phyloP scores from a whole-genome alignment of 495 filamentous ascomycete genomes.

The Niebla homalea region DNA sequence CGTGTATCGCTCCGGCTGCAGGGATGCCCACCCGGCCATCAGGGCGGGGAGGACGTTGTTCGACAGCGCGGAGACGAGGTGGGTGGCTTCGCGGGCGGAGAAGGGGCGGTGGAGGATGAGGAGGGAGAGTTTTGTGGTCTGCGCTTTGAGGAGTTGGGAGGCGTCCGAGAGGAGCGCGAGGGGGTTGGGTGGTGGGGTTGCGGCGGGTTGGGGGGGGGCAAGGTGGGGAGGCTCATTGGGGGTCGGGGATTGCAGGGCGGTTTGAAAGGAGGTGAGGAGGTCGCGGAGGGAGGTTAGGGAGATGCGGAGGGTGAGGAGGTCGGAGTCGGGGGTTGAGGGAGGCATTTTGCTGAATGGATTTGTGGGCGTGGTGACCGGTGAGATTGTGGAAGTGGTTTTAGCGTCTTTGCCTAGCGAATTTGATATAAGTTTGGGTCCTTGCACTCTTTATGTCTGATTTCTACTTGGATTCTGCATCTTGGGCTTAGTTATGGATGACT shows the following conservation, averaged over 20 bases:
- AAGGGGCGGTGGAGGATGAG: slow-evolving; percentile 75
- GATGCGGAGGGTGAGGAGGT: neutral
- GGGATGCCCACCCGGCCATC: slow-evolving; percentile 52
- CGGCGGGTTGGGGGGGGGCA: slow-evolving; percentile 18
- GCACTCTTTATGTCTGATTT: too few species aligned
- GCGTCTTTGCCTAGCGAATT: too few species aligned
- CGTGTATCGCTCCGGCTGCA: slow-evolving; percentile 44
- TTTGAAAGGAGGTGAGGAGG: slow-evolving; percentile 20
- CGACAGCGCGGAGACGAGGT: slow-evolving; percentile 51
- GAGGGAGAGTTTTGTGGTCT: slow-evolving; percentile 75
- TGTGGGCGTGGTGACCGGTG: too few species aligned
- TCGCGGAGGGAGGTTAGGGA: neutral
- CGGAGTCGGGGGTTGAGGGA: neutral
- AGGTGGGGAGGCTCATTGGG: slow-evolving; percentile 14
- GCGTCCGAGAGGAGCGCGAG: slow-evolving; percentile 53
- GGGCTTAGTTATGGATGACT: neutral
- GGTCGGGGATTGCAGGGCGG: slow-evolving; percentile 15
- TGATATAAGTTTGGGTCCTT: too few species aligned
- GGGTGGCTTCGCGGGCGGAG: slow-evolving; percentile 57
- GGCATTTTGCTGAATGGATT: too few species aligned
- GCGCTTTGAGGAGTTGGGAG: slow-evolving; percentile 56
- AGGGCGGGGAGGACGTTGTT: slow-evolving; percentile 56
- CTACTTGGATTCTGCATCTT: neutral
- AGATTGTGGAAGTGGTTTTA: too few species aligned
- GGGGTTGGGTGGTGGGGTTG: slow-evolving; percentile 28